These are phyloP conservation scores for Escovopsis weberi DNA, from an alignment of 2,329 filamentous ascomycete species.

Conservation along the genomic window DNA sequence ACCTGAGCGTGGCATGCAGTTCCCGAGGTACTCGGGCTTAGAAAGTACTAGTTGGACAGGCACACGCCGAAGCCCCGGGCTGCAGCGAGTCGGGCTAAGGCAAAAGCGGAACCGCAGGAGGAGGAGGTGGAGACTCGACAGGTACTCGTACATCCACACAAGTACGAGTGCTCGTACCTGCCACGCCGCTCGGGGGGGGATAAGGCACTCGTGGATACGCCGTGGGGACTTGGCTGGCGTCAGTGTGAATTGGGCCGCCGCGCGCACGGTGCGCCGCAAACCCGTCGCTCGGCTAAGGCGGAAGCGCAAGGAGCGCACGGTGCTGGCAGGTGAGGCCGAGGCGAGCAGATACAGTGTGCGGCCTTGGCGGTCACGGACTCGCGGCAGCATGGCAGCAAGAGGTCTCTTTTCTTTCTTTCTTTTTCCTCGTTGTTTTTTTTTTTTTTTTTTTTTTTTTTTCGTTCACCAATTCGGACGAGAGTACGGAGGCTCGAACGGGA, in stretches of 20 bases:
- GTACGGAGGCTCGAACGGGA: too few species aligned
- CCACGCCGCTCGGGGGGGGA: too few species aligned
- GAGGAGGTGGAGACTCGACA: too few species aligned
- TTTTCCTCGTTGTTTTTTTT: too few species aligned
- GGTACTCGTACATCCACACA: too few species aligned
- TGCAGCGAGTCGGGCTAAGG: slow-evolving; percentile 3
- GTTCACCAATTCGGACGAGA: not conserved
- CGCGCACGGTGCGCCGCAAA: slow-evolving; percentile 5
- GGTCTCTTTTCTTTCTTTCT: too few species aligned
- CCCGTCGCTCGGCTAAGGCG: not conserved
- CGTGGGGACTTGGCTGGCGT: not conserved
- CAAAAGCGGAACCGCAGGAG: slow-evolving; percentile 5
- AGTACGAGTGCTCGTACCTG: too few species aligned
- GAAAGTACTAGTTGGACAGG: too few species aligned
- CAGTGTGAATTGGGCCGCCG: slow-evolving; percentile 2
- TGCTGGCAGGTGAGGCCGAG: slow-evolving; percentile 1
- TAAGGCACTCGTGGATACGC: too few species aligned
- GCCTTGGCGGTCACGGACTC: slow-evolving; percentile 1
- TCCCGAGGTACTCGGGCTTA: too few species aligned
- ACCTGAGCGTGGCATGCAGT: too few species aligned
- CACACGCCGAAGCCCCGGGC: slow-evolving; percentile 2
- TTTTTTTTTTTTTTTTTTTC: not conserved
- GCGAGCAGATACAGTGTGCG: slow-evolving; percentile 1
- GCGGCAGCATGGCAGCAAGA: too few species aligned
- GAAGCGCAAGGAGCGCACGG: slow-evolving; percentile 1